Base-by-base conservation (phyloP, 2,329 filamentous ascomycete species). In the Calonectria leucothoes region DNA sequence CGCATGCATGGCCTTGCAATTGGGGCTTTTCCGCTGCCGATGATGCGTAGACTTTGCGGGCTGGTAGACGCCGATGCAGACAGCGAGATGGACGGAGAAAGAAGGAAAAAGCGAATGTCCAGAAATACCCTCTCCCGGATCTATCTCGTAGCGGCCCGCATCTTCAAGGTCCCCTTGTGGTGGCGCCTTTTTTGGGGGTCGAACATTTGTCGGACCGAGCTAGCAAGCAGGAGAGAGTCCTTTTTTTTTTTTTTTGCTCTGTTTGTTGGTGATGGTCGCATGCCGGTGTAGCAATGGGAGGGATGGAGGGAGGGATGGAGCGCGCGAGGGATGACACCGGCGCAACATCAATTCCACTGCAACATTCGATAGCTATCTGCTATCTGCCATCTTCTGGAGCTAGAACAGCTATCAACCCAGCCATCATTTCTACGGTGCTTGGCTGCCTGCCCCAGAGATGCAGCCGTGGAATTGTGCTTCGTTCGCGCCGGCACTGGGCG, bases 401-500 rank as follows among this genome's bases (percentile, higher is more conserved):
- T 66, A 59, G 33, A 51, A 37, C 25, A 39, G 33, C 33, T 57
- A 35, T 35, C 63, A 66, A 33, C 17, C 55, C 55, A 59, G 55
- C 33, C 55, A 59, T 37, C 55, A 59, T 59, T 59, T 59, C 55
- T 59, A 4, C 17, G 29, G 27, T 11, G 10, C 17, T 35, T 35
- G 23, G 33, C 33, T 37, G 55, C 55, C 55, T 59, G 31, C n/a
- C 55, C 55, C 31, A 25, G 55, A 45, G 42, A 5, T 59, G 55
- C 55, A 59, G 20, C 35, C n/a, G 17, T 65, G 63, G 31, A 67
- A 55, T 29, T 67, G 65, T 67, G 35, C 49, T 67, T 17, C n/a
- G n/a, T n/a, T 42, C 37, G 65, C 65, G 65, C 65, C 65, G 65
- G 65, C 65, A 67, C 45, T 67, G 45, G 4, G 35, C 65, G 59